Conservation (phyloP, 805 yeast species). For the Alloascoidea hylecoeti region DNA sequence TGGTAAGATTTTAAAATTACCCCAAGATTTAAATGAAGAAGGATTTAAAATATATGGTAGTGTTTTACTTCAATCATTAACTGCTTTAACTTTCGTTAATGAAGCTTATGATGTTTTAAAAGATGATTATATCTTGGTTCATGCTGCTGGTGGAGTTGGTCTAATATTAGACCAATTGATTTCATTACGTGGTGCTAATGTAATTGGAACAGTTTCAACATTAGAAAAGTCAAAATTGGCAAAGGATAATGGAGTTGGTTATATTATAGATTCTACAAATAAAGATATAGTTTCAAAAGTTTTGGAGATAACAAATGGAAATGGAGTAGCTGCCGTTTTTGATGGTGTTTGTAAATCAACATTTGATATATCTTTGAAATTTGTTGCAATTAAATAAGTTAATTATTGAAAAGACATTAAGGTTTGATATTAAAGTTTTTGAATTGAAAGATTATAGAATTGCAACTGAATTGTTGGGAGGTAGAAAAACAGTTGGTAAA, state of each 20-base stretch:
- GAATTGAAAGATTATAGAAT: too few relatives aligned
- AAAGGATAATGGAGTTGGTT: constrained; percentile 68
- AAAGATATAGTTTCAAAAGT: constrained; percentile 42
- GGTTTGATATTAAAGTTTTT: too few relatives aligned
- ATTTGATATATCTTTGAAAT: constrained; percentile 44
- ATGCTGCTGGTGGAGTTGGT: constrained; percentile 96
- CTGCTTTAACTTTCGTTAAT: constrained; percentile 57
- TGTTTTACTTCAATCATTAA: constrained; percentile 54
- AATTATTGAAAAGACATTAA: too few relatives aligned
- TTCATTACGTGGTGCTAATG: constrained; percentile 52
- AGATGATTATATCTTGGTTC: constrained; percentile 62
- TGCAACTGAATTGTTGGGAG: too few relatives aligned
- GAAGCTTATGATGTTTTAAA: constrained; percentile 54
- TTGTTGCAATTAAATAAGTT: constrained; percentile 51
- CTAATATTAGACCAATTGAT: constrained; percentile 53
- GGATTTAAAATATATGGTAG: constrained; percentile 44
- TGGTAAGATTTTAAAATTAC: too few relatives aligned
- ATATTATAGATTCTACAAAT: constrained; percentile 35
- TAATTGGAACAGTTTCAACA: constrained; percentile 75
- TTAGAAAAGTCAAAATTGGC: constrained; percentile 58
- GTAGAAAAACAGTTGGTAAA: too few relatives aligned
- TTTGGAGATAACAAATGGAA: constrained; percentile 42
- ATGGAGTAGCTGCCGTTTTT: constrained; percentile 55
- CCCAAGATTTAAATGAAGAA: constrained; percentile 19
- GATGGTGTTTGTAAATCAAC: constrained; percentile 76